Evolutionary conservation across 2,329 filamentous ascomycete genomes (phyloP), one percentile per base, ranked within the genome.

Genomic region (Beauveria caledonica): DNA sequence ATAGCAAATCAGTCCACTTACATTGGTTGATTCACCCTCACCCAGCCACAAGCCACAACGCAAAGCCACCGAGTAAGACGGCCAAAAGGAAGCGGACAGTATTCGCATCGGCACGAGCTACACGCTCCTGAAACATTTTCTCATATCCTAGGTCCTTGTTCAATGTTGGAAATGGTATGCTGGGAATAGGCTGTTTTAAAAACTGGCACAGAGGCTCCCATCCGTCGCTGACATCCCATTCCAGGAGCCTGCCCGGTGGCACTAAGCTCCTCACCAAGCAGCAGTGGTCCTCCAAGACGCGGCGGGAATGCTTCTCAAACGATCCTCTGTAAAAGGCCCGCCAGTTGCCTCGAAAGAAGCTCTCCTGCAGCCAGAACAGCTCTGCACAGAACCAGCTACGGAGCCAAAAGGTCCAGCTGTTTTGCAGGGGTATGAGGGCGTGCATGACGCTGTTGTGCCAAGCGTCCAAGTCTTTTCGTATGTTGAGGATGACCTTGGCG

Each of bases 401-500:
- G 1, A 72, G 11, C 65, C 57, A 59, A 10, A 50, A 45, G 3
- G 3, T 19, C 57, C 29, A 50, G 45, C 36, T 59, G 4, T n/a
- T 21, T n/a, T 52, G 45, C 23, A 52, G 57, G 7, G 45, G 62
- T 29, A 68, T 52, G 3, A 49, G 40, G 23, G 68, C 71, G 23
- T 62, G 63, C 5, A 62, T 61, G 29, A 68, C 55, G 55, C 72
- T 74, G 48, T 64, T 60, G 64, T 73, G 69, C 77, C 76, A 78
- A 23, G 68, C 68, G n/a, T 74, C 69, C 10, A 71, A 64, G 60
- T 77, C 74, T 15, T 56, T 45, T 13, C 72, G 66, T 25, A 74
- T 75, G 60, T 68, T 66, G 57, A 76, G 71, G 19, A 81, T 73
- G 11, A 80, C 76, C 60, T 76, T 76, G 48, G 79, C 78, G 46